Base-by-base conservation (phyloP, 148 eudicot species). In the Persicaria maculosa region DNA sequence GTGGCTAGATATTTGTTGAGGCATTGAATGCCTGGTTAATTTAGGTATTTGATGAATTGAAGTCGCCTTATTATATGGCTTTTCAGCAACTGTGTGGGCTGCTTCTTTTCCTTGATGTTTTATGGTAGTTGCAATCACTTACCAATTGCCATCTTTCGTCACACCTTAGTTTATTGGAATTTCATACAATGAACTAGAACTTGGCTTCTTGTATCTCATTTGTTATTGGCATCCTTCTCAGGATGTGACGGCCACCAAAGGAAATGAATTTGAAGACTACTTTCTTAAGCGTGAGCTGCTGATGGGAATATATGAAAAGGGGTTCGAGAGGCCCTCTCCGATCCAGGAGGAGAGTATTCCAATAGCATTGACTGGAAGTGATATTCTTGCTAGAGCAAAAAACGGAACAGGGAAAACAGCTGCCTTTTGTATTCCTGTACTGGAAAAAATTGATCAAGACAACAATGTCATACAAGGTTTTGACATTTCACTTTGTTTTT, bases 171-270 rank as follows among this genome's bases (percentile, higher is more conserved):
- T 57, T 19, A 6, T 9, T 57, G 22, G 25, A 57, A 55, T 57
- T 17, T 19, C 40, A 31, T 31, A 2, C 40, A 31, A 31, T 31
- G 40, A 31, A 31, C 40, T 31, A 31, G 40, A 31, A 31, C 40
- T 31, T 31, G 6, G n/a, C 55, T 52, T 57, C 10, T 17, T 20
- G 9, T 8, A 22, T 48, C 52, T 12, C 52, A 8, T 48, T 48
- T 59, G 9, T 59, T 9, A 9, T 9, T 59, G 40, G 9, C 9
- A 15, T 59, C 19, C 65, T 59, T 59, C 14, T 52, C 84, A 91
- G 98, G 98, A 93, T 82, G 98, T 93, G 58, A 91, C 98, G 15
- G 98, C 97, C 17, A 91, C 98, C n/a, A 91, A 93, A 80, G 98
- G 98, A 77, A 93, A 93, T 76, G 97, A 93, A 31, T 93, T 93